Evolutionary conservation across 208 protist genomes (phyloP), one percentile per base, ranked within the genome.

Genomic region (Leishmania braziliensis): DNA sequence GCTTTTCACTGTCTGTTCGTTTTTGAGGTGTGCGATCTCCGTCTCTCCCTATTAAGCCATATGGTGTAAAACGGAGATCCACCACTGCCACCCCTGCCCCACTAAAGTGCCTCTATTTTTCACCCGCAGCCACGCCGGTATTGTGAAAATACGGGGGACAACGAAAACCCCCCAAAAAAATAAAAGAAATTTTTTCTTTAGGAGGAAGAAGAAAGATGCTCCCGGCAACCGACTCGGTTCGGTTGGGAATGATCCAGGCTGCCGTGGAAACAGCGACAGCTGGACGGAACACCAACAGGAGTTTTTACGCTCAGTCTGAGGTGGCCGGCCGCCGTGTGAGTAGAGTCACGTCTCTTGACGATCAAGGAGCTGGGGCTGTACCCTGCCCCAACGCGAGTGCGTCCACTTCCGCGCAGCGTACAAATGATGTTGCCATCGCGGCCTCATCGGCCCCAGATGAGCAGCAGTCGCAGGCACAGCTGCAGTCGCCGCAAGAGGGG

Each of bases 401-500:
- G 3, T 23, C 66, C 26, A 26, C 43, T 33, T 18, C 20, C 0
- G 12, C 0, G n/a, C 46, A 75, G 26, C 20, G 48, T 56, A 9
- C 70, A 33, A 16, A 26, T 14, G 16, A 26, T 29, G n/a, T 39
- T 8, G 48, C 0, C 39, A 18, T 36, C 2, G 70, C 26, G 12
- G 74, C 39, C 10, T 2, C 74, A 26, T 39, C 73, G 10, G 3
- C 33, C 54, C 23, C 73, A 36, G 39, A 26, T 48, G 54, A 20
- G 10, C 39, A 39, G 56, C 26, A 26, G 18, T 29, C 60, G 78
- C 70, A 80, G 10, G n/a, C 68, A 26, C 20, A 26, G 8, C 1
- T 48, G 26, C 65, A 70, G 46, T 39, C 33, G 8, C 10, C 75
- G 1, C 56, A 78, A 14, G 80, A 84, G 76, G 70, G 81, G 29